phyloP scores from a whole-genome alignment of 2,329 filamentous ascomycete genomes.

The Trichoderma harzianum region DNA sequence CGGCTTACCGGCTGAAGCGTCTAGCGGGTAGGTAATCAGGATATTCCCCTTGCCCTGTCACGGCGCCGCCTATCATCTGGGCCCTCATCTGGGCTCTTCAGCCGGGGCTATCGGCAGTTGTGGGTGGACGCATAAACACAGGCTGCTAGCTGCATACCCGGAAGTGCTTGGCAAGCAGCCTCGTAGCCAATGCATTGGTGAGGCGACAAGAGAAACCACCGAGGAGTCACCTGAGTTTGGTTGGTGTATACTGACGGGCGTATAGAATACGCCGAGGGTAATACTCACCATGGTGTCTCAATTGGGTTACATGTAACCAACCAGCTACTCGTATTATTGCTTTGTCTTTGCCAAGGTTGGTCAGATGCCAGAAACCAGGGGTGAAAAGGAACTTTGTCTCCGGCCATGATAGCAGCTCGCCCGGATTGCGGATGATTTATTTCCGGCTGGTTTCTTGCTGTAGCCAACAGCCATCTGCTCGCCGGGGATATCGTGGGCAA shows the following conservation, averaged over 20 bases:
- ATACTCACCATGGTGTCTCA: background rate
- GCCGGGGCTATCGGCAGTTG: constrained; percentile 4
- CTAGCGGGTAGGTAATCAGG: background rate
- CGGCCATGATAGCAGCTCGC: background rate
- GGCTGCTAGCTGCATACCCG: background rate
- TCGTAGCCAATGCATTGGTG: background rate
- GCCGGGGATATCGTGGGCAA: background rate
- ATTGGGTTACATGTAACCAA: constrained; percentile 8
- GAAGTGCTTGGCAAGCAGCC: constrained; percentile 3
- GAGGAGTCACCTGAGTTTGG: background rate
- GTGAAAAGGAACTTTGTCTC: background rate
- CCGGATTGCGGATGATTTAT: background rate
- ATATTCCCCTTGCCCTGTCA: background rate
- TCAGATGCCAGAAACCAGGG: background rate
- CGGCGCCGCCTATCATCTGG: background rate
- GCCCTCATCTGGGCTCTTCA: background rate
- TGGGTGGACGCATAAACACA: background rate
- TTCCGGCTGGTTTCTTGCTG: background rate
- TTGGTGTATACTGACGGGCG: background rate
- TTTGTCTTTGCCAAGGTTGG: background rate
- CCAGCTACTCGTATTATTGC: background rate
- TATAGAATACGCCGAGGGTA: background rate
- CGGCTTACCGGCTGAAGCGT: background rate
- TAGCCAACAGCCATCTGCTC: background rate
- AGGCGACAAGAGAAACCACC: background rate